Evolutionary conservation across 148 eudicot genomes (phyloP), one percentile per base, ranked within the genome.

Genomic region (Spergularia bocconei): DNA sequence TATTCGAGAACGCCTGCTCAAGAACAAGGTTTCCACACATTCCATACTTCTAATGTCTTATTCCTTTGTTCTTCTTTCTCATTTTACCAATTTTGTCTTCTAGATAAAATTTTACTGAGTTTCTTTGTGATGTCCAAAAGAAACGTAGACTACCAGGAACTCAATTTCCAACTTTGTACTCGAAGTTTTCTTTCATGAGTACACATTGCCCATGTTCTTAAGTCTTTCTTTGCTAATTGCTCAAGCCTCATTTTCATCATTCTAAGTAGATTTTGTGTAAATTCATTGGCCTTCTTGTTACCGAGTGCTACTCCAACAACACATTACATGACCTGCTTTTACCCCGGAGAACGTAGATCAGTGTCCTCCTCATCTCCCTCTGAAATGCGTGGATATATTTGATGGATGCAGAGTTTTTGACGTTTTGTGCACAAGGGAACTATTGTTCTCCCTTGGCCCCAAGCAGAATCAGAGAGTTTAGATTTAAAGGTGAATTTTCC

Each of bases 1-100:
- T 50, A 89, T 95, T 77, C 90, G 93, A 59, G 98, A 95, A 78
- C 84, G 88, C 69, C 79, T 95, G 53, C 88, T 95, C 55, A 89
- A 69, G 84, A 85, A 92, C 74, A 92, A 95, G 98, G 98, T 95
- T 76, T 82, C 63, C 23, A 33, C 20, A 51, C 39, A 51, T 52
- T 38, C 52, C 61, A 13, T 63, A 51, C 29, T 76, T 41, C 23
- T 51, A 23, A 16, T 3, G 5, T 55, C 17, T 39, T 39, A 17
- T 25, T 41, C 12, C 23, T 67, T 23, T 7, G 20, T 63, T 33
- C 11, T 25, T 8, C 15, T 55, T n/a, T 61, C 33, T 39, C 36
- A 41, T 61, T 56, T 33, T 62, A 3, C 15, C 51, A 33, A 16
- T 56, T 56, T 56, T 56, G 6, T 60, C 9, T 21, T 4, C 16